Conservation (phyloP, 108 stramenopile genomes). For the Nitzschia inconspicua region DNA sequence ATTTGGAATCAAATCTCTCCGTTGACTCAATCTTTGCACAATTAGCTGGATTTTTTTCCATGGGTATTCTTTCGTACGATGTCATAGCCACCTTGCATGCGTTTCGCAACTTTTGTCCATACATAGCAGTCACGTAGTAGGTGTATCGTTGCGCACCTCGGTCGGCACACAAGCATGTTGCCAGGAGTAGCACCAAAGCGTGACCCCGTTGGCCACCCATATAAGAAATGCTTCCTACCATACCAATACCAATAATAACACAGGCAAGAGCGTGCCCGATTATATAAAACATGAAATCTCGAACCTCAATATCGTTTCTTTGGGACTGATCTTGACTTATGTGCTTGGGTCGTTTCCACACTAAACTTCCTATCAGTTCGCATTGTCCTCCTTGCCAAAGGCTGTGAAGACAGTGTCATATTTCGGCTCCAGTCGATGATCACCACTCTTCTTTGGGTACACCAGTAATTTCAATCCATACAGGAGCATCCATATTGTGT, state of each 20-base stretch:
- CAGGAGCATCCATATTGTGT: constrained; percentile 44
- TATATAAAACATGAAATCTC: constrained; percentile 59
- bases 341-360: constrained; percentile 39
- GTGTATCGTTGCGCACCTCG: constrained; percentile 49
- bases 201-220: not conserved
- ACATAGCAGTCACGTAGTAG: constrained; percentile 53
- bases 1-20: no score
- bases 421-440: constrained; percentile 23
- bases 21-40: no score
- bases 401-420: constrained; percentile 59
- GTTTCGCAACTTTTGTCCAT: constrained; percentile 31
- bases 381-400: constrained; percentile 37
- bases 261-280: constrained; percentile 26
- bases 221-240: constrained; percentile 5
- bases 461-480: constrained; percentile 47
- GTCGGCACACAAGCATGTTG: constrained; percentile 5
- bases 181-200: not conserved
- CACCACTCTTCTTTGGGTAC: constrained; percentile 28
- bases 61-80: no score
- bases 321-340: constrained; percentile 38
- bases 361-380: constrained; percentile 31
- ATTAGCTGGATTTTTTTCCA: no score
- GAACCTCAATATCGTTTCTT: constrained; percentile 44
- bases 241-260: constrained; percentile 1
- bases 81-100: no score